Evolutionary conservation across 257 asterid species (phyloP).

Genomic region (Solanum pimpinellifolium): DNA sequence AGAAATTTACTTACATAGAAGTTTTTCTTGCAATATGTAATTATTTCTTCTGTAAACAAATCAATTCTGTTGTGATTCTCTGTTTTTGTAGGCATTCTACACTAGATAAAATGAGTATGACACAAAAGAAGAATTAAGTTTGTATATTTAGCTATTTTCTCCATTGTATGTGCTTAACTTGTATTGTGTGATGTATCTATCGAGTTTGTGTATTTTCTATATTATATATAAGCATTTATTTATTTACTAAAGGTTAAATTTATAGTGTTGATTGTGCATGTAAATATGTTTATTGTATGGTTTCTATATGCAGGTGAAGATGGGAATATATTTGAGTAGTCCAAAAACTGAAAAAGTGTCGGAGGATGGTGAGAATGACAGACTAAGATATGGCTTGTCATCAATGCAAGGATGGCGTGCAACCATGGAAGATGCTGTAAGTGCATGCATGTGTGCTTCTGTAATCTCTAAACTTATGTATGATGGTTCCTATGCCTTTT

Average conservation of each 20-base stretch:
- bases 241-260: neutral
- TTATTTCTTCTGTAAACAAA: no score
- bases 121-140: neutral
- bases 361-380: slow-evolving; percentile 71
- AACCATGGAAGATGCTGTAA: slow-evolving; percentile 95
- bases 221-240: neutral
- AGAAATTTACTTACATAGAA: neutral
- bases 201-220: neutral
- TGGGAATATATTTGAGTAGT: slow-evolving; percentile 89
- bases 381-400: slow-evolving; percentile 69
- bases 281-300: neutral
- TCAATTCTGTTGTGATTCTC: neutral
- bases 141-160: neutral
- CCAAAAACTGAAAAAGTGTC: slow-evolving; percentile 74
- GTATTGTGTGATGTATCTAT: neutral
- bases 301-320: slow-evolving; percentile 32
- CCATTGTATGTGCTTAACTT: neutral
- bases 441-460: slow-evolving; percentile 5
- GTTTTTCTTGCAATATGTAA: neutral
- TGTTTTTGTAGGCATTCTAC: neutral
- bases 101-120: neutral
- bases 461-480: neutral
- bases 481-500: neutral
- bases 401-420: slow-evolving; percentile 99
- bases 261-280: neutral